A percentile compares a stretch with the other conserved stretches of the same genome.
These are phyloP conservation scores for Tilletiopsis washingtonensis DNA, from an alignment of 1,284 basidiomycete species.

Conservation along the genomic window DNA sequence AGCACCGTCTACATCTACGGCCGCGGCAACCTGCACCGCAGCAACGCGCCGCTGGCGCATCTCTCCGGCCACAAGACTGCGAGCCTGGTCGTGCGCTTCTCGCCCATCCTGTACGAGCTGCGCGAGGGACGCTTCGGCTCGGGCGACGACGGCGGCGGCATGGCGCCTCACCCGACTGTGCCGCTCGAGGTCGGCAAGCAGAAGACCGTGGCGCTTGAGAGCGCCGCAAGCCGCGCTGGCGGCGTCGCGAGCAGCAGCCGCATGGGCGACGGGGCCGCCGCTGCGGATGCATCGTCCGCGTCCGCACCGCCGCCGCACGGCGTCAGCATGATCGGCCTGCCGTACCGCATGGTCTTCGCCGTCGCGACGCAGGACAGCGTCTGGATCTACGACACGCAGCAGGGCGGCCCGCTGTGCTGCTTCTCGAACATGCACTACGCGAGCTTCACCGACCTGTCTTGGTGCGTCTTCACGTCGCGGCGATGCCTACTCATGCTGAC, in stretches of 20 bases:
- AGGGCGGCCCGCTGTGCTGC: constrained; percentile 81
- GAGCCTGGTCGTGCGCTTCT: constrained; percentile 86
- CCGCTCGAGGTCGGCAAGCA: constrained; percentile 64
- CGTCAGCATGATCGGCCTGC: constrained; percentile 69
- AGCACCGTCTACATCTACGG: constrained; percentile 88
- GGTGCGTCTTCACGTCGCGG: constrained; percentile 56
- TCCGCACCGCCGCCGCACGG: constrained; percentile 16
- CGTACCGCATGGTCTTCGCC: constrained; percentile 90
- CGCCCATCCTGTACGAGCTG: constrained; percentile 83
- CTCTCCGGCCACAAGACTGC: constrained; percentile 93
- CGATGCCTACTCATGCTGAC: not conserved
- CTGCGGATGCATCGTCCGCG: constrained; percentile 4
- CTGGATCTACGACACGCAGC: constrained; percentile 93
- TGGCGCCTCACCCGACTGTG: constrained; percentile 48
- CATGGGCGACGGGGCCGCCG: constrained; percentile 9
- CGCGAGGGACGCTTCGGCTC: constrained; percentile 47
- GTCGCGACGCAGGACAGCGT: constrained; percentile 95
- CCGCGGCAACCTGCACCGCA: constrained; percentile 66
- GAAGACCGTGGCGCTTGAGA: constrained; percentile 51
- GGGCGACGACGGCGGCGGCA: constrained; percentile 11
- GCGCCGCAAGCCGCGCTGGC: not conserved
- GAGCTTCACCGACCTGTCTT: constrained; percentile 91
- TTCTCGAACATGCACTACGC: constrained; percentile 94
- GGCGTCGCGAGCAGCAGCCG: not conserved
- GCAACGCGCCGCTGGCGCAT: constrained; percentile 78